Evolutionary conservation across 352 stramenopile species (phyloP), one percentile per base, ranked within the genome.

Genomic region (Phytophthora chlamydospora): DNA sequence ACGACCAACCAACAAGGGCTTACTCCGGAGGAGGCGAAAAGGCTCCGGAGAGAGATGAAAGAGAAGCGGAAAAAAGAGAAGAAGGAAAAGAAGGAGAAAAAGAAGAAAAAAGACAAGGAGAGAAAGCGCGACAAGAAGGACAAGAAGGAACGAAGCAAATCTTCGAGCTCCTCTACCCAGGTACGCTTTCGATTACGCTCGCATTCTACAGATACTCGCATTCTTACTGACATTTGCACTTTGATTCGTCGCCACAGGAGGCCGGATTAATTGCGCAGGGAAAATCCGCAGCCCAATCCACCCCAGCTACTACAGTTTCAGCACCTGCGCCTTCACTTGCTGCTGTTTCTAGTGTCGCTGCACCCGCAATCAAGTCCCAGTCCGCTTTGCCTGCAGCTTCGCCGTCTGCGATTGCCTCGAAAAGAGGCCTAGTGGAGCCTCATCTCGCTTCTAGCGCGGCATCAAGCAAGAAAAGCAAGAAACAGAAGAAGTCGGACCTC

Each of bases 401-500:
- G 44, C 8, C 52, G n/a, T 16, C 58, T 44, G 36, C 38, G 21
- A 52, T 80, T 13, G 68, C 47, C 17, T 75, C 65, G 2, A 89
- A 89, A 42, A 53, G 75, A 56, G 69, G 75, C 14, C 34, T 64
- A 29, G 57, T 62, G 14, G 60, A 78, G 10, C 43, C 60, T 6
- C 59, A 75, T 12, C 47, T 67, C 21, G 41, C 65, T 19, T 59
- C 60, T 13, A 68, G 50, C 19, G 74, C 67, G 9, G 58, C 59
- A 17, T 66, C 61, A 19, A 75, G 57, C 59, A 89, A 87, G 56
- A 85, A 77, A 39, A 80, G 62, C 58, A 90, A 90, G 59, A 91
- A 88, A 39, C 85, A 75, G 45, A 90, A 92, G 66, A 91, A 91
- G 48, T 83, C 72, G 11, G 84, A 95, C 43, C 51, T 95, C n/a